phyloP scores from a whole-genome alignment of 2,329 filamentous ascomycete genomes.

The Hymenoscyphus albidus region DNA sequence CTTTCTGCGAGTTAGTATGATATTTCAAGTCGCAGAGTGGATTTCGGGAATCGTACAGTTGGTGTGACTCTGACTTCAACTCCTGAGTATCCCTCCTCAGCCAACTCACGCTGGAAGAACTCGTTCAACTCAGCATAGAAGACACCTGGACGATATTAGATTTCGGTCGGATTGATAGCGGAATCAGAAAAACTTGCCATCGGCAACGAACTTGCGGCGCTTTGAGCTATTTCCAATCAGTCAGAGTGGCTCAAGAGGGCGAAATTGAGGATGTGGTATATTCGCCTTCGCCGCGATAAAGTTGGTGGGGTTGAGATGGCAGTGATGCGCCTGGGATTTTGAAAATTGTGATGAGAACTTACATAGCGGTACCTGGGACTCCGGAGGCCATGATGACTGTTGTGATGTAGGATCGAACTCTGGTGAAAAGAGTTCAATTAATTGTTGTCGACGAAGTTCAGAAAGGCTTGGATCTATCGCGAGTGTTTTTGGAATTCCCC shows the following conservation, averaged over 20 bases:
- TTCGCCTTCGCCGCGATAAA: not conserved
- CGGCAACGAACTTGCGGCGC: conserved; percentile 91
- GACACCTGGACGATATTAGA: conserved; percentile 53
- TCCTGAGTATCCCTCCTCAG: conserved; percentile 99
- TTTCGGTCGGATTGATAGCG: not conserved
- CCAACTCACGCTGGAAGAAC: conserved; percentile 99
- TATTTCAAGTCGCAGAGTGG: not conserved
- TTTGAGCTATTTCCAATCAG: conserved; percentile 61
- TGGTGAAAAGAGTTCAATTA: conserved; percentile 27
- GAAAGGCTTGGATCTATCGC: not conserved
- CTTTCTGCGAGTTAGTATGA: conserved; percentile 2
- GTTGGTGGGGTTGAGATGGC: not conserved
- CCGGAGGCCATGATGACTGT: conserved; percentile 38
- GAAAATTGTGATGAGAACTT: conserved; percentile 21
- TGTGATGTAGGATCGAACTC: conserved; percentile 29
- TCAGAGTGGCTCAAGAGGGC: not conserved
- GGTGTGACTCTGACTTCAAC: conserved; percentile 99
- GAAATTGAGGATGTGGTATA: not conserved
- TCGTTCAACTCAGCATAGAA: conserved; percentile 99
- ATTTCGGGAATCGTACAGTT: conserved; percentile 51
- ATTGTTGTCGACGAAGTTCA: conserved; percentile 28
- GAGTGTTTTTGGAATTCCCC: conserved; percentile 3
- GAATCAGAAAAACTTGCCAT: conserved; percentile 47
- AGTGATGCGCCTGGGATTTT: not conserved
- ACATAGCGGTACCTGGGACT: conserved; percentile 38